Base-by-base conservation (phyloP, 257 asterid species). In the Petunia secreta region DNA sequence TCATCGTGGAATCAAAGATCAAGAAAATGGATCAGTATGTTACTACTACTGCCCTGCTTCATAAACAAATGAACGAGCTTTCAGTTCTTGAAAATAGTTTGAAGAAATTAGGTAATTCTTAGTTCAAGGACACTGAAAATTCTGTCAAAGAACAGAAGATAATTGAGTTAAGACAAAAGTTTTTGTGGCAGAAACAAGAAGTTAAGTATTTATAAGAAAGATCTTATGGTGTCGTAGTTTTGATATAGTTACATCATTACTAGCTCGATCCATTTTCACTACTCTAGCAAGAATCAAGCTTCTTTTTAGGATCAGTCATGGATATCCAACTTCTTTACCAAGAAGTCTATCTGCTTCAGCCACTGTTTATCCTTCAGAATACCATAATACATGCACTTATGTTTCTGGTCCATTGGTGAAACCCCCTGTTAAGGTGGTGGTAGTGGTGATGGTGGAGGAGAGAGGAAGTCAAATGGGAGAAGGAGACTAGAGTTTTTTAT, bases 271-370 rank as follows among this genome's bases (percentile, higher is more conserved):
- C 3, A 80, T 87, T 75, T 96, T 96, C 94, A 89, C 97, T 3
- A 78, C 87, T 11, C 91, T 92, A 36, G 89, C 95, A 34, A 87
- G 95, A 55, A 92, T 91, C 86, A 96, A 96, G 83, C 88, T 88
- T n/a, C 93, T 92, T 25, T 96, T 94, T 48, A 94, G 97, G 59
- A 88, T 93, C 36, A 75, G 80, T 34, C 88, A 85, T 5, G 86
- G 87, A 25, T 83, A 81, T 74, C 95, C 90, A 2, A n/a, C 84
- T 36, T 82, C 95, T 0, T 74, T 95, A 2, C 93, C 98, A 6
- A 92, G 97, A 4, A 91, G 93, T 68, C 91, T 92, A 36, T 95
- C 98, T 0, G 85, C 97, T 66, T 94, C 99, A 0, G 98, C 99
- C 1, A 77, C 92, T 2, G 98, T 95, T 25, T 65, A 92, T 71